Evolutionary conservation across 1,284 basidiomycete genomes (phyloP).

Genomic region (Papiliotrema fonsecae): DNA sequence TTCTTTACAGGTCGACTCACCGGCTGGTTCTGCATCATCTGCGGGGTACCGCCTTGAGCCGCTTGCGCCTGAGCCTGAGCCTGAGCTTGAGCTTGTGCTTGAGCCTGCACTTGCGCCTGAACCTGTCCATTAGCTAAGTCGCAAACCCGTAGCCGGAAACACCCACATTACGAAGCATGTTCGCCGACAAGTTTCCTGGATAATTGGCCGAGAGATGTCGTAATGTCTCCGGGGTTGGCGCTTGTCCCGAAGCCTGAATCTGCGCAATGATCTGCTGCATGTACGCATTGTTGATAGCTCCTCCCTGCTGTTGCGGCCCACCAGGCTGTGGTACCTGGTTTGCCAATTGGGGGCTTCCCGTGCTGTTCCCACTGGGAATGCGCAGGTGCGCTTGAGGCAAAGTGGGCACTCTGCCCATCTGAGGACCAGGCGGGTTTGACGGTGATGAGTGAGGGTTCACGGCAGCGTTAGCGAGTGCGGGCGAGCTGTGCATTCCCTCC

Average conservation of each 20-base stretch:
- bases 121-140: neutral
- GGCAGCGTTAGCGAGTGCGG: conserved; percentile 5
- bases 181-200: too few relatives aligned
- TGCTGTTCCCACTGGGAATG: conserved; percentile 4
- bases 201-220: conserved; percentile 21
- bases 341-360: conserved; percentile 7
- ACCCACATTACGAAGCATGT: conserved; percentile 27
- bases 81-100: conserved; percentile 13
- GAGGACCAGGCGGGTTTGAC: conserved; percentile 8
- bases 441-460: conserved; percentile 6
- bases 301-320: conserved; percentile 9
- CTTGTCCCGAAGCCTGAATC: conserved; percentile 28
- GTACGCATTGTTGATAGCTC: conserved; percentile 9
- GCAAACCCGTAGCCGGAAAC: too few relatives aligned
- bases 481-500: conserved; percentile 10
- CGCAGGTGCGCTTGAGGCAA: conserved; percentile 18
- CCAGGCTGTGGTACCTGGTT: neutral
- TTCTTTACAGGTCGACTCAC: conserved; percentile 9
- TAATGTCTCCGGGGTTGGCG: conserved; percentile 31
- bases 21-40: conserved; percentile 11
- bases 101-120: conserved; percentile 15
- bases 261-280: conserved; percentile 32
- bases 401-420: conserved; percentile 15
- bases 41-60: conserved; percentile 10
- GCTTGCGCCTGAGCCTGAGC: conserved; percentile 5